phyloP scores from a whole-genome alignment of 805 yeast species.

The Hanseniaspora lindneri region DNA sequence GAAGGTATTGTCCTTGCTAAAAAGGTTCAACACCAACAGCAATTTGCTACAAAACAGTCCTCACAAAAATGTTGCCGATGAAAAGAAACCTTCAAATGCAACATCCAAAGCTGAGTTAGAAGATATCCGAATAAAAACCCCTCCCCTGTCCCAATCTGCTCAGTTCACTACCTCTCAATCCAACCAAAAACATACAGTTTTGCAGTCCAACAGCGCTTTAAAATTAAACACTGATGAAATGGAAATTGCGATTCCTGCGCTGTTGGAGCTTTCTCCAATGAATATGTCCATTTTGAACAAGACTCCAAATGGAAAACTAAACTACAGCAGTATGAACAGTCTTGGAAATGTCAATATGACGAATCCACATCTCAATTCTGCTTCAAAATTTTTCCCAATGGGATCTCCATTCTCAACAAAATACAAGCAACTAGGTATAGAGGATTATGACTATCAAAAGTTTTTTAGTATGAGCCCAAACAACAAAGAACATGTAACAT shows the following conservation, averaged over 20 bases:
- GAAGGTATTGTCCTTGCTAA: background rate
- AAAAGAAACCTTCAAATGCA: background rate
- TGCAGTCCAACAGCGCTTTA: background rate
- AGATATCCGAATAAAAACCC: slow-evolving; percentile 6
- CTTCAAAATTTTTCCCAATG: slow-evolving; percentile 11
- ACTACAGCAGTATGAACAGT: background rate
- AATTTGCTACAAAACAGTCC: background rate
- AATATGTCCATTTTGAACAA: slow-evolving; percentile 10
- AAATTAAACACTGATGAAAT: slow-evolving; percentile 10
- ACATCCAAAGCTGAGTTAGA: background rate
- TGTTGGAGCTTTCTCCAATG: slow-evolving; percentile 13
- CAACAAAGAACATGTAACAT: slow-evolving; percentile 15
- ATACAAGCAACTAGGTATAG: background rate
- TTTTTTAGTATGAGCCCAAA: slow-evolving; percentile 10
- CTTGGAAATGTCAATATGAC: background rate
- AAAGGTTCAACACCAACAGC: slow-evolving; percentile 1
- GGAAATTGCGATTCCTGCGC: slow-evolving; percentile 10
- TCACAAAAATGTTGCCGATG: background rate
- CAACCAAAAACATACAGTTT: background rate
- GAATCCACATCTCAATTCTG: slow-evolving; percentile 6
- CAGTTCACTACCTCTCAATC: background rate
- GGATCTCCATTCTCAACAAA: slow-evolving; percentile 9
- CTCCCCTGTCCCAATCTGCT: slow-evolving; percentile 6
- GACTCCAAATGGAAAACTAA: slow-evolving; percentile 11
- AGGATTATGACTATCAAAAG: slow-evolving; percentile 14